Evolutionary conservation across 805 yeast species (phyloP).

Genomic region (Cyberlindnera japonica): DNA sequence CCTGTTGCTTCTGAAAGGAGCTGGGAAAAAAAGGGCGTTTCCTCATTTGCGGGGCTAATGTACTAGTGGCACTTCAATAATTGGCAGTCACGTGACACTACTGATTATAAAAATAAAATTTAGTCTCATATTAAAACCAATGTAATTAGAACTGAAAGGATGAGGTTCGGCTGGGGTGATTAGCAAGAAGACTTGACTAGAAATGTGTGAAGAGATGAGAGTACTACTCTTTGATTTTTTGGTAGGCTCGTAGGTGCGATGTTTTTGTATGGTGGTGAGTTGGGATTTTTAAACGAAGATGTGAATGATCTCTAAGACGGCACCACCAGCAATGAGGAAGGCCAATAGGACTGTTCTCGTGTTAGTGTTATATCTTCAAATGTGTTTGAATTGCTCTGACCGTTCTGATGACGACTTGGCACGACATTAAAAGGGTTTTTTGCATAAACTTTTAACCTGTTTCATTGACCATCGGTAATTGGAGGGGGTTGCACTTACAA

Average conservation of each 20-base stretch:
- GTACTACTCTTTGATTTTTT: background rate
- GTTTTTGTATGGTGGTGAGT: background rate
- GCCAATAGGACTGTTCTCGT: slow-evolving; percentile 38
- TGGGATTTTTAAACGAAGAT: slow-evolving; percentile 40
- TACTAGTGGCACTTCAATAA: background rate
- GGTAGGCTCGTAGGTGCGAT: background rate
- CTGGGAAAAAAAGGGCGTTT: background rate
- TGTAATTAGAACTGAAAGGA: slow-evolving; percentile 1
- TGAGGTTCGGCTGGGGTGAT: background rate
- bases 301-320: slow-evolving; percentile 63
- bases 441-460: background rate
- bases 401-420: background rate
- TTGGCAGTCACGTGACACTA: background rate
- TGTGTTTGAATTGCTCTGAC: background rate
- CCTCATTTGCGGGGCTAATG: slow-evolving; percentile 1
- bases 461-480: background rate
- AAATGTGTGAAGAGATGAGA: background rate
- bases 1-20: no score
- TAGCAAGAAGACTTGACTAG: background rate
- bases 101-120: background rate
- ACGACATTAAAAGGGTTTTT: background rate
- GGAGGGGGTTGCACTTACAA: slow-evolving; percentile 40
- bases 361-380: slow-evolving; percentile 19
- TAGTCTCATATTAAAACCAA: background rate
- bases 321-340: slow-evolving; percentile 80